phyloP scores from a whole-genome alignment of 345 rosid species.

The Combretum micranthum region DNA sequence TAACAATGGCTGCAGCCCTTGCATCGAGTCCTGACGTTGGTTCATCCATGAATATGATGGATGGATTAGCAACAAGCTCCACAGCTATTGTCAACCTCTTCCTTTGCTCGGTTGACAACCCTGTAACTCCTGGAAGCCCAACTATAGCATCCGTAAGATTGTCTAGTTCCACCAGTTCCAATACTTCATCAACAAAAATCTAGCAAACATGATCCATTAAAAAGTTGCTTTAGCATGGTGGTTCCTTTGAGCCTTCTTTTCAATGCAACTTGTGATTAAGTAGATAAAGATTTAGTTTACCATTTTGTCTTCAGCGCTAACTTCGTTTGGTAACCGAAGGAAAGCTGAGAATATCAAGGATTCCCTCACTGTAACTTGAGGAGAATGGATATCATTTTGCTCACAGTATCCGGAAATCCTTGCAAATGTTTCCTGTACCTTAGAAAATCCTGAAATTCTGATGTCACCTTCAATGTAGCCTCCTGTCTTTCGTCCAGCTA shows the following conservation, averaged over 20 bases:
- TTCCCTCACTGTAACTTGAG: conserved; percentile 17
- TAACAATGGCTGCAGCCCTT: conserved; percentile 82
- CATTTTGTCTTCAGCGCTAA: conserved; percentile 16
- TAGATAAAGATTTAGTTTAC: background rate
- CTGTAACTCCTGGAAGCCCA: conserved; percentile 25
- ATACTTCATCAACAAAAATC: conserved; percentile 25
- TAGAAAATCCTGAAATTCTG: conserved; percentile 32
- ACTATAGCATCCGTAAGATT: conserved; percentile 22
- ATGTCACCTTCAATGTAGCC: conserved; percentile 37
- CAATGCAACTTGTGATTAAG: too few relatives aligned
- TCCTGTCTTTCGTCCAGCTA: conserved; percentile 37
- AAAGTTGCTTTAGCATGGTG: too few relatives aligned
- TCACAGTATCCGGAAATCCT: conserved; percentile 20
- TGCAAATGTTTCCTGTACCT: conserved; percentile 27
- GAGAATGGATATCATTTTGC: conserved; percentile 20
- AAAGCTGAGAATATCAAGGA: conserved; percentile 20
- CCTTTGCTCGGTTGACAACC: conserved; percentile 79
- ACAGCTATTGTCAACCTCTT: conserved; percentile 81
- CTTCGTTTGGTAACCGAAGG: conserved; percentile 21
- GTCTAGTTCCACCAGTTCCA: conserved; percentile 21
- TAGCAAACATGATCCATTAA: background rate
- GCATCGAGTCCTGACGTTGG: conserved; percentile 94
- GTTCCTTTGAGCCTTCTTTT: too few relatives aligned
- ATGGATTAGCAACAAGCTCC: conserved; percentile 77
- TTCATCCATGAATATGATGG: conserved; percentile 91